Evolutionary conservation across 2,329 filamentous ascomycete genomes (phyloP).

Genomic region (Hypoxylon sp.): DNA sequence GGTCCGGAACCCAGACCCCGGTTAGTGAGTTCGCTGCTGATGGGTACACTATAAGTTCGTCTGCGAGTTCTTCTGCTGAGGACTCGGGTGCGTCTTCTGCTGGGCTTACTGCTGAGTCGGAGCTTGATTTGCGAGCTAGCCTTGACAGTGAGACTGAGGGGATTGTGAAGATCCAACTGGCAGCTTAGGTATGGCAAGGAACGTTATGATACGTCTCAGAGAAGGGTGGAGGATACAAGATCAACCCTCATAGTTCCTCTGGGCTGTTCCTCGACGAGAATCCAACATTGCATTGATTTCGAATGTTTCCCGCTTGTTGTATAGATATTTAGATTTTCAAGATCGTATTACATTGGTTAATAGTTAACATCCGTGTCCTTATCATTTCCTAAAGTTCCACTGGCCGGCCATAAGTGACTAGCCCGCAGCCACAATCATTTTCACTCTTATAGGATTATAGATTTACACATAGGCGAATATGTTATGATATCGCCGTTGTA

Average conservation of each 20-base stretch:
- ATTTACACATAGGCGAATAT: neutral
- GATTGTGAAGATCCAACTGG: constrained; percentile 22
- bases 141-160: constrained; percentile 9
- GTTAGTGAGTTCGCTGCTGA: constrained; percentile 13
- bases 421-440: too few species aligned
- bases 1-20: constrained; percentile 15
- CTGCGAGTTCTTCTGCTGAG: constrained; percentile 5
- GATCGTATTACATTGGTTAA: neutral
- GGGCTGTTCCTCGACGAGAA: neutral
- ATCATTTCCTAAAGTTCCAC: too few species aligned
- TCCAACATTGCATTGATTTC: neutral
- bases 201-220: neutral
- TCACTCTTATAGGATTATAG: neutral
- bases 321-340: constrained; percentile 1
- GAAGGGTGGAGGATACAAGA: neutral
- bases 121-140: constrained; percentile 42
- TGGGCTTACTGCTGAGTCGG: constrained; percentile 31
- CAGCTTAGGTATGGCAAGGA: neutral
- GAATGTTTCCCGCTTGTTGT: neutral
- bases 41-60: constrained; percentile 4
- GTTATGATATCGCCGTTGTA: constrained; percentile 7
- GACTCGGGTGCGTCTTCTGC: constrained; percentile 15
- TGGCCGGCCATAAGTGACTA: too few species aligned
- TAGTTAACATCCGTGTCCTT: too few species aligned
- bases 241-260: too few species aligned